A percentile compares a stretch with the other conserved stretches of the same genome.
phyloP scores from a whole-genome alignment of 345 rosid genomes.

The Carallia brachiata region DNA sequence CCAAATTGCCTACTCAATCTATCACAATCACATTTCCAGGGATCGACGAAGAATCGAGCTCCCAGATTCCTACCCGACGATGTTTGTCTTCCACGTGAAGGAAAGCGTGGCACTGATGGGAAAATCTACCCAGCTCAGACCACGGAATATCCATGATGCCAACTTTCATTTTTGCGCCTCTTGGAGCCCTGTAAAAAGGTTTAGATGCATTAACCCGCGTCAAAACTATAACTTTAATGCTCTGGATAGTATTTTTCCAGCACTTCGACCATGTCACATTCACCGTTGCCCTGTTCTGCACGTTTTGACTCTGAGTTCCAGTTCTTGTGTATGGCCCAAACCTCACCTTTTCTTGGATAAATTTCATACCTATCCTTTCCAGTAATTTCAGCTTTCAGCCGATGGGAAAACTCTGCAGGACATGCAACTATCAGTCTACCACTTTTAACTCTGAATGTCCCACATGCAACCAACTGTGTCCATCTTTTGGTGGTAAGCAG shows the following conservation, averaged over 20 bases:
- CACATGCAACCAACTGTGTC: constrained; percentile 37
- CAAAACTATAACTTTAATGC: constrained; percentile 31
- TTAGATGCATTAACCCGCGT: constrained; percentile 17
- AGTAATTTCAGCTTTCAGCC: constrained; percentile 21
- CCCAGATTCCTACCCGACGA: constrained; percentile 31
- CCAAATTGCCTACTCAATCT: constrained; percentile 20
- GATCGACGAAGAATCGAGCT: constrained; percentile 45
- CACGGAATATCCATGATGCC: constrained; percentile 28
- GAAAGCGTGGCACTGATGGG: constrained; percentile 55
- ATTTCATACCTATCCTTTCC: constrained; percentile 29
- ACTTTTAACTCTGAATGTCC: constrained; percentile 38
- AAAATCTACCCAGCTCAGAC: constrained; percentile 40
- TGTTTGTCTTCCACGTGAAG: constrained; percentile 22
- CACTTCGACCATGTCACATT: constrained; percentile 48
- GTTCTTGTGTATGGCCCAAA: constrained; percentile 56
- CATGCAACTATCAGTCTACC: constrained; percentile 28
- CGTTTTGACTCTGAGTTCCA: constrained; percentile 13
- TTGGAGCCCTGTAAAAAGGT: constrained; percentile 31
- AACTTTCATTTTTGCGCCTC: constrained; percentile 31
- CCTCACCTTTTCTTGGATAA: constrained; percentile 47
- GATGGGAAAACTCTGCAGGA: constrained; percentile 44
- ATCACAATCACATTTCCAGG: constrained; percentile 18
- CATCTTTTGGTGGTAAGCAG: constrained; percentile 13
- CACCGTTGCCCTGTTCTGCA: constrained; percentile 23
- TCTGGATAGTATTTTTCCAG: constrained; percentile 28